phyloP scores from a whole-genome alignment of 495 filamentous ascomycete genomes.

The Trichocladium antarcticum region DNA sequence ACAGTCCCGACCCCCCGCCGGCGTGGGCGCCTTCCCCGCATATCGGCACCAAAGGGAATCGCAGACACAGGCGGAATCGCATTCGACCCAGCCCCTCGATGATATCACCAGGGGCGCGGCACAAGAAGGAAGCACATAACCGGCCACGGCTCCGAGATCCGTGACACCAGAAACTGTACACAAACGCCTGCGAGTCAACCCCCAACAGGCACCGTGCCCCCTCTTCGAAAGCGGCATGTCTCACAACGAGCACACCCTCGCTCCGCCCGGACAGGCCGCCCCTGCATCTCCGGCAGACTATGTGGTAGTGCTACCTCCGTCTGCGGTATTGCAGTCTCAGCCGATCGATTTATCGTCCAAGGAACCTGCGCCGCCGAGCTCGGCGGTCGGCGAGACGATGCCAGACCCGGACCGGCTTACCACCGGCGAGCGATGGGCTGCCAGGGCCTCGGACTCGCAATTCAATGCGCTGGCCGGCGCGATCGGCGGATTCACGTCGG shows the following conservation, averaged over 20 bases:
- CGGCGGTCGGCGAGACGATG: conserved; percentile 16
- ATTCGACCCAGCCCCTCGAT: neutral
- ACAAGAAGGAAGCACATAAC: neutral
- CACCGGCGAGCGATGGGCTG: conserved; percentile 46
- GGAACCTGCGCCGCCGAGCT: neutral
- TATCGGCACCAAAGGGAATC: conserved; percentile 28
- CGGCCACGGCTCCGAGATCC: conserved; percentile 5
- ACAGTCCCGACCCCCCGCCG: conserved; percentile 37
- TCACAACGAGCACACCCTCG: conserved; percentile 32
- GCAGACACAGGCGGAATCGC: conserved; percentile 10
- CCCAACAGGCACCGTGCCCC: conserved; percentile 4
- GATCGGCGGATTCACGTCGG: conserved; percentile 77
- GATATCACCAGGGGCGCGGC: neutral
- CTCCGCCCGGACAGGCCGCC: conserved; percentile 26
- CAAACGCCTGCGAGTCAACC: neutral
- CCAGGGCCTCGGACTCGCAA: conserved; percentile 37
- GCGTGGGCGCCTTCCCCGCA: conserved; percentile 46
- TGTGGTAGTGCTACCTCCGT: conserved; percentile 23
- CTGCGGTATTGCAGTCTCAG: conserved; percentile 10
- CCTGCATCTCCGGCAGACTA: conserved; percentile 31
- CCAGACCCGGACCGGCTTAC: conserved; percentile 35
- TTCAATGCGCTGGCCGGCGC: conserved; percentile 68
- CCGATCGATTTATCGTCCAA: conserved; percentile 2
- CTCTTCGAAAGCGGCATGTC: conserved; percentile 34
- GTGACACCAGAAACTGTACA: neutral